A percentile compares a stretch with the other conserved stretches of the same genome.
Conservation (phyloP, 2,329 filamentous ascomycete species). For the Xylogone sp. region DNA sequence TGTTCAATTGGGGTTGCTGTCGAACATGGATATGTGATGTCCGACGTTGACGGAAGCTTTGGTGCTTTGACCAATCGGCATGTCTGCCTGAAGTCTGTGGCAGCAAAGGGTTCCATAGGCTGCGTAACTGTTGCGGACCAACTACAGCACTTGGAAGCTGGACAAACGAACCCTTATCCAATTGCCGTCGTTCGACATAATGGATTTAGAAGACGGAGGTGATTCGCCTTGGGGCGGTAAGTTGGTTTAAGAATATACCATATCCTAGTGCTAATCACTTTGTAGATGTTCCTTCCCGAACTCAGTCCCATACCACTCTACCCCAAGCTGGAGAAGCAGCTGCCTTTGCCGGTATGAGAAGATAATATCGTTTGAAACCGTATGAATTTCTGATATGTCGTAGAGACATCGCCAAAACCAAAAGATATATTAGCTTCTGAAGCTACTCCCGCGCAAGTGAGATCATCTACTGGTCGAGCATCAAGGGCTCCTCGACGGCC, state of each 20-base stretch:
- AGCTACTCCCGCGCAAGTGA: slow-evolving; percentile 18
- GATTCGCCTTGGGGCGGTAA: slow-evolving; percentile 43
- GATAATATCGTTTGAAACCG: not conserved
- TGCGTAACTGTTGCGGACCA: not conserved
- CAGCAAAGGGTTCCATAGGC: not conserved
- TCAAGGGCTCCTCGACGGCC: slow-evolving; percentile 49
- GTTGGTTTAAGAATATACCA: slow-evolving; percentile 11
- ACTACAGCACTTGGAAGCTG: not conserved
- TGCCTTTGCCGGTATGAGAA: slow-evolving; percentile 17
- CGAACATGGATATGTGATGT: slow-evolving; percentile 18
- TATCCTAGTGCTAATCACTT: slow-evolving; percentile 1
- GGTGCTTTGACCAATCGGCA: not conserved
- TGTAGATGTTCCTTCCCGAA: slow-evolving; percentile 38
- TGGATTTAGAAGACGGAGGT: slow-evolving; percentile 41
- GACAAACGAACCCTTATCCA: not conserved
- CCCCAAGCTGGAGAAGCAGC: slow-evolving; percentile 20
- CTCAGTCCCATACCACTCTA: slow-evolving; percentile 25
- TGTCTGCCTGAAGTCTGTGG: not conserved
- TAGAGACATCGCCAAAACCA: slow-evolving; percentile 17
- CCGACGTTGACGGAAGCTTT: slow-evolving; percentile 3
- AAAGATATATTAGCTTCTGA: slow-evolving; percentile 14
- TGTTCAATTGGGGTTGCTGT: slow-evolving; percentile 16
- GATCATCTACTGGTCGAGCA: slow-evolving; percentile 25
- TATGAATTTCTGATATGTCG: slow-evolving; percentile 3
- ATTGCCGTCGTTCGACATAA: slow-evolving; percentile 18